A percentile compares a stretch with the other conserved stretches of the same genome.
Evolutionary conservation across 1,284 basidiomycete genomes (phyloP).

Genomic region (Malassezia brasiliensis): DNA sequence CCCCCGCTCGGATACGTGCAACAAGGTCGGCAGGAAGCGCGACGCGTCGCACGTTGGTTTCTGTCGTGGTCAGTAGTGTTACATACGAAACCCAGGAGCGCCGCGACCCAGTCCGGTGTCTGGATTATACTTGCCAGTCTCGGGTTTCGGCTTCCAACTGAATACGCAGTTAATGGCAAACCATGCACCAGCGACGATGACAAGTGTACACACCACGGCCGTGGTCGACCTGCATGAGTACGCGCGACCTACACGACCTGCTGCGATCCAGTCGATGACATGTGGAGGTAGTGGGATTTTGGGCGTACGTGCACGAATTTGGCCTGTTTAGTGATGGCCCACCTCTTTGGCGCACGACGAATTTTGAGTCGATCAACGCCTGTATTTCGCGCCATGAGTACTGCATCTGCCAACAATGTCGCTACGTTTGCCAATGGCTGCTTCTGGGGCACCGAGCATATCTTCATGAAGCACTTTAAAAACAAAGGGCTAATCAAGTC

Average conservation of each 20-base stretch:
- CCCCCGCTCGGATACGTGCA: constrained; percentile 29
- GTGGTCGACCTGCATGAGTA: neutral
- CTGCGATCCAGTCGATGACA: neutral
- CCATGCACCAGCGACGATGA: neutral
- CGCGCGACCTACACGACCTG: neutral
- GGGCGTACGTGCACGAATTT: neutral
- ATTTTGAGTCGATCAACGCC: neutral
- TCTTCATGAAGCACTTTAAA: constrained; percentile 39
- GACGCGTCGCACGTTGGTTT: constrained; percentile 25
- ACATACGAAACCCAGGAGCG: constrained; percentile 31
- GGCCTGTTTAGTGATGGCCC: neutral
- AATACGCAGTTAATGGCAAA: neutral
- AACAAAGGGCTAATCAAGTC: constrained; percentile 64
- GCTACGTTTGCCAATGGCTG: constrained; percentile 29
- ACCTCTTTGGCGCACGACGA: neutral
- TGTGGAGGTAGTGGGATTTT: constrained; percentile 2
- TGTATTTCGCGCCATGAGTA: neutral
- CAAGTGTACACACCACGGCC: neutral
- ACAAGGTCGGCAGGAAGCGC: constrained; percentile 28
- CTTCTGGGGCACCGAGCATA: constrained; percentile 46
- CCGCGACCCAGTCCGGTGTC: constrained; percentile 29
- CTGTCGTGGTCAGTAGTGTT: constrained; percentile 2
- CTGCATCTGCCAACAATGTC: neutral
- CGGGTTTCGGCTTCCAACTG: neutral
- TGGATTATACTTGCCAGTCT: constrained; percentile 23